Evolutionary conservation across 2,329 filamentous ascomycete genomes (phyloP).

Genomic region (Fusarium abutilonis): DNA sequence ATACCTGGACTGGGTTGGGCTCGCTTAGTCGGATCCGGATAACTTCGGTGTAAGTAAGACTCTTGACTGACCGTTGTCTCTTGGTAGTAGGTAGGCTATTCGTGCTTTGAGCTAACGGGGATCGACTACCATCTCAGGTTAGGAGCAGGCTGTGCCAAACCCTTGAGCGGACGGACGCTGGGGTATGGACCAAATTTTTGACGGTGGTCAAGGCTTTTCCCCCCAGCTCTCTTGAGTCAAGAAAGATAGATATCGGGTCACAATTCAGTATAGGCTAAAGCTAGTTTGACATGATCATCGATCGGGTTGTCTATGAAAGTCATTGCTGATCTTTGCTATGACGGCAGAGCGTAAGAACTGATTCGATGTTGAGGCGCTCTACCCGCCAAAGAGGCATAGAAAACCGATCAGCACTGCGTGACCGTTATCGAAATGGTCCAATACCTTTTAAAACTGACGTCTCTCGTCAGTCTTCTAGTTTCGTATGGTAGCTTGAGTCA

Average conservation of each 20-base stretch:
- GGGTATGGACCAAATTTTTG: constrained; percentile 9
- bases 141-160: neutral
- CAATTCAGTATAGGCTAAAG: constrained; percentile 9
- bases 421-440: neutral
- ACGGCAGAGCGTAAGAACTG: neutral
- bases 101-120: constrained; percentile 22
- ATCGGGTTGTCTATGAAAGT: neutral
- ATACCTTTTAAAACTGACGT: neutral
- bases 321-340: neutral
- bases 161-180: constrained; percentile 10
- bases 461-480: neutral
- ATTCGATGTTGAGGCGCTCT: constrained; percentile 16
- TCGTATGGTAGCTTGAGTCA: constrained; percentile 3
- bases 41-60: constrained; percentile 22
- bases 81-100: constrained; percentile 4
- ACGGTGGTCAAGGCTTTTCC: constrained; percentile 14
- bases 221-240: neutral
- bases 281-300: neutral
- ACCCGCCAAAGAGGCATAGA: constrained; percentile 6
- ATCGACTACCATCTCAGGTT: constrained; percentile 17
- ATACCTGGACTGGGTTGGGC: neutral
- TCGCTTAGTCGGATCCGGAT: constrained; percentile 24
- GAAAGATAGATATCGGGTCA: neutral
- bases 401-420: neutral
- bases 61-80: neutral